A percentile compares a stretch with the other conserved stretches of the same genome.
Conservation (phyloP, 2,329 filamentous ascomycete species). For the Clonostachys chloroleuca region DNA sequence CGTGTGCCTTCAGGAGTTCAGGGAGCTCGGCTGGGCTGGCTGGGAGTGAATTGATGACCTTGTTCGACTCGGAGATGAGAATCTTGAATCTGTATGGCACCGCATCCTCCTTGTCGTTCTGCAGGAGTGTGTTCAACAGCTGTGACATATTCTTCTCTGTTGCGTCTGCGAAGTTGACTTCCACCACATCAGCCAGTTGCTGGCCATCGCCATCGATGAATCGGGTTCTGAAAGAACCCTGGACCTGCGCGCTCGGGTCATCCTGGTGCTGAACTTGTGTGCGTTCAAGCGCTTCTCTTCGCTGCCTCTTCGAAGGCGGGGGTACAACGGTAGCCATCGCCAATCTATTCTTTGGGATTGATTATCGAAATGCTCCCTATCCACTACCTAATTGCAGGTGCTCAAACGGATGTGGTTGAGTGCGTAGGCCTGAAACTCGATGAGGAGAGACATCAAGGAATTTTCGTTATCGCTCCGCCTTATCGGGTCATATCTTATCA, state of each 20-base stretch:
- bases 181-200: slow-evolving; percentile 64
- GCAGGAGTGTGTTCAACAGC: slow-evolving; percentile 69
- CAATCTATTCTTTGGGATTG: no score
- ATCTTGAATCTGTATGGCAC: slow-evolving; percentile 59
- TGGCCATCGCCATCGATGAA: slow-evolving; percentile 79
- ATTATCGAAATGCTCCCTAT: no score
- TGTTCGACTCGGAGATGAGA: slow-evolving; percentile 48
- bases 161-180: slow-evolving; percentile 79
- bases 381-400: no score
- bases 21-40: slow-evolving; percentile 52
- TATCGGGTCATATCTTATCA: no score
- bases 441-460: no score
- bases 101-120: slow-evolving; percentile 50
- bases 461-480: no score
- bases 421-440: no score
- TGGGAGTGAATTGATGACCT: slow-evolving; percentile 36
- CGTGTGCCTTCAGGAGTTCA: slow-evolving; percentile 48
- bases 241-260: slow-evolving; percentile 64
- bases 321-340: slow-evolving; percentile 76
- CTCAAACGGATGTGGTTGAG: no score
- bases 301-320: slow-evolving; percentile 86
- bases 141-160: slow-evolving; percentile 86
- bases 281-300: slow-evolving; percentile 67
- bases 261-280: slow-evolving; percentile 62
- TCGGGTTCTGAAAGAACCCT: slow-evolving; percentile 74